Evolutionary conservation across 257 asterid species (phyloP).

Genomic region (Nicotiana attenuata): DNA sequence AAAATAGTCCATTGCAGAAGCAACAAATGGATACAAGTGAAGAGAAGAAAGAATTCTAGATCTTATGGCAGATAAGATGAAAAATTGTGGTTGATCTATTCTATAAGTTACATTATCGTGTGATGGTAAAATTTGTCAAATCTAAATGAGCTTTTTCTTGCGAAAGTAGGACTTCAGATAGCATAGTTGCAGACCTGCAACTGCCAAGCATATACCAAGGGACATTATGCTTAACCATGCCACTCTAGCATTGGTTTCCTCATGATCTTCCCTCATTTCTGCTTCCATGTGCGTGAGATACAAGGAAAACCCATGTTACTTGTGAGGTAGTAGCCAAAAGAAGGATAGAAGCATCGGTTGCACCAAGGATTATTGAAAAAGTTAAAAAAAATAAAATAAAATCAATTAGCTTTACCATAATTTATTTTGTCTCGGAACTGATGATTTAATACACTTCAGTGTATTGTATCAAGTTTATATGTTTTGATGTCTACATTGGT

Average conservation of each 20-base stretch:
- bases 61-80: background rate
- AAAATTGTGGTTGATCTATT: background rate
- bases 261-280: no score
- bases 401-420: background rate
- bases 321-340: background rate
- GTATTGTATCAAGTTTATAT: no score
- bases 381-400: background rate
- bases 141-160: no score
- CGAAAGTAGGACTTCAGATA: no score
- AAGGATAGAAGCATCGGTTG: background rate
- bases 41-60: background rate
- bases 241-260: constrained; percentile 65
- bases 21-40: background rate
- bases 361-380: background rate
- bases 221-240: constrained; percentile 58
- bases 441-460: background rate
- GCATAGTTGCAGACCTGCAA: constrained; percentile 37
- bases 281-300: constrained; percentile 43
- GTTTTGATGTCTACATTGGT: no score
- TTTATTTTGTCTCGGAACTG: background rate
- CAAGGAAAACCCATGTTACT: background rate
- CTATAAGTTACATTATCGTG: background rate
- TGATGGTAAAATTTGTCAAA: no score
- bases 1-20: no score
- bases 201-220: constrained; percentile 45